phyloP scores from a whole-genome alignment of 345 rosid genomes.

The Arabis alpina region DNA sequence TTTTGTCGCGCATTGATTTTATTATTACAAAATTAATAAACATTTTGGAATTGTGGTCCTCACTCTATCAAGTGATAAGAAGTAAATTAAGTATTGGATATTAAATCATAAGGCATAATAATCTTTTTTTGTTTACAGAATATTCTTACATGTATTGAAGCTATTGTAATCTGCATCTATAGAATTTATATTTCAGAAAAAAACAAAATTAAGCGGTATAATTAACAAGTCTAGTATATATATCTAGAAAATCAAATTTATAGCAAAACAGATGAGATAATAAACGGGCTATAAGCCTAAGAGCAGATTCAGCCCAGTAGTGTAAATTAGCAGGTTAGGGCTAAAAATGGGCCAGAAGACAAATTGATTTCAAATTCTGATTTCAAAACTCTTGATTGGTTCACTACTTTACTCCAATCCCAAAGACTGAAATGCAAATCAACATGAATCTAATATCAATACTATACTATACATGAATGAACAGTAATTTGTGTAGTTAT shows the following conservation, averaged over 20 bases:
- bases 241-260: neutral
- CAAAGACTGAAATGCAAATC: neutral
- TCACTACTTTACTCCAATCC: conserved; percentile 3
- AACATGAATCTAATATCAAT: neutral
- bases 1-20: conserved; percentile 25
- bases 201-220: neutral
- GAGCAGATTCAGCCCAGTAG: conserved; percentile 2
- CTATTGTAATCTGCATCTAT: conserved; percentile 7
- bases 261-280: neutral
- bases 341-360: conserved; percentile 3
- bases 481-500: too few species aligned
- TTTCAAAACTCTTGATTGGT: neutral
- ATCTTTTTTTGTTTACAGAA: neutral
- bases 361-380: neutral
- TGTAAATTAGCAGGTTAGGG: neutral
- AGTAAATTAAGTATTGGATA: conserved; percentile 26
- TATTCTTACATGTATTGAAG: conserved; percentile 11
- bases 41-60: conserved; percentile 35
- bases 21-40: neutral
- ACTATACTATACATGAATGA: too few species aligned
- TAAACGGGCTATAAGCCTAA: conserved; percentile 15
- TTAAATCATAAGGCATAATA: neutral
- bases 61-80: conserved; percentile 7
- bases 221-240: neutral
- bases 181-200: neutral